These are phyloP conservation scores for Syzygium jambos DNA, from an alignment of 345 rosid genomes.

Conservation along the genomic window DNA sequence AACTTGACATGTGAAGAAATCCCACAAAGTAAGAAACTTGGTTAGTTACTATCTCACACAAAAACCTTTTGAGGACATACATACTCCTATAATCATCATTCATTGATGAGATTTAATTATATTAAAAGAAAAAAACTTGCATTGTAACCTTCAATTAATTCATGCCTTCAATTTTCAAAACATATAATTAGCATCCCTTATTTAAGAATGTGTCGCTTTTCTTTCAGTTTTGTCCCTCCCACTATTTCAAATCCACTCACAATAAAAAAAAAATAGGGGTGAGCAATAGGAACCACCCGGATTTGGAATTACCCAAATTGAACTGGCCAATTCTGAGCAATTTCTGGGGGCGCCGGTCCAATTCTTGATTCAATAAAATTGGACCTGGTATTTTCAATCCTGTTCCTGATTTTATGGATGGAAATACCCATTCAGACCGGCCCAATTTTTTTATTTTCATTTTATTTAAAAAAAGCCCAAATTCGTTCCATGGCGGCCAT, in stretches of 20 bases:
- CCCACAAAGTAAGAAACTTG: background rate
- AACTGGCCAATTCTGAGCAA: too few relatives aligned
- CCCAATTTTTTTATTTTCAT: too few relatives aligned
- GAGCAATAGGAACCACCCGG: too few relatives aligned
- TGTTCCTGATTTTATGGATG: too few relatives aligned
- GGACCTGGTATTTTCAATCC: too few relatives aligned
- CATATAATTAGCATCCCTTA: background rate
- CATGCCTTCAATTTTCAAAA: background rate
- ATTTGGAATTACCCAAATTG: too few relatives aligned
- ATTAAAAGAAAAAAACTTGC: background rate
- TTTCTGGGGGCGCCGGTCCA: too few relatives aligned
- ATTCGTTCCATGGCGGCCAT: background rate
- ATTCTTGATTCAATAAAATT: too few relatives aligned
- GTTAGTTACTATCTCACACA: background rate
- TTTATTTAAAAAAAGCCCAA: too few relatives aligned
- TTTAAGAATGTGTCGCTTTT: too few relatives aligned
- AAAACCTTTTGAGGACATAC: background rate
- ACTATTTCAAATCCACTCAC: background rate
- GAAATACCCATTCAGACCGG: too few relatives aligned
- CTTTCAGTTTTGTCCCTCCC: background rate
- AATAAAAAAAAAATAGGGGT: background rate
- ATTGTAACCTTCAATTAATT: background rate
- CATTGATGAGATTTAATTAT: background rate
- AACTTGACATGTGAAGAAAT: background rate
- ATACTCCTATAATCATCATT: background rate